Percentiles rank a stretch among this genome's conserved stretches.
Evolutionary conservation across 169 alveolate species (phyloP).

Genomic region (Eimeria maxima): DNA sequence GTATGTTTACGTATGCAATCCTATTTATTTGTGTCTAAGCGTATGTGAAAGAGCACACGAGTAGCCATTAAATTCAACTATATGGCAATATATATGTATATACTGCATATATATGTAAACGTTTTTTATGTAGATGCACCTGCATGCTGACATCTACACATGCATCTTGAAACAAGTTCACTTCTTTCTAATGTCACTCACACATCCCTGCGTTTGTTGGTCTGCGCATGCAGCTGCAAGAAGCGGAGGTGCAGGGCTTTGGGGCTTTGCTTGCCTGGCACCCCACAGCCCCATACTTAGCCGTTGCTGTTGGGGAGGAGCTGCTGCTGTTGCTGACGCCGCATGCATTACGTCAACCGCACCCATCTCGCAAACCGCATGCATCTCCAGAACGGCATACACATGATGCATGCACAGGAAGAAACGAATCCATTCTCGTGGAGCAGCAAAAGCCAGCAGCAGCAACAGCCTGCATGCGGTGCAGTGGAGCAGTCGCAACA

Average conservation of each 20-base stretch:
- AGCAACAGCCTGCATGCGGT: background rate
- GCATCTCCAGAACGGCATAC: background rate
- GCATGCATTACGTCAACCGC: background rate
- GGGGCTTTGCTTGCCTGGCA: constrained; percentile 23
- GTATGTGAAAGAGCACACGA: no score
- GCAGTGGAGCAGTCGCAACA: background rate
- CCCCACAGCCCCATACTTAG: constrained; percentile 16
- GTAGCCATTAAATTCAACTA: no score
- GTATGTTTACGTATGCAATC: background rate
- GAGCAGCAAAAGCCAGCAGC: background rate
- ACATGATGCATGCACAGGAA: background rate
- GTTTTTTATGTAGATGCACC: no score
- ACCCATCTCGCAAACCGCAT: background rate
- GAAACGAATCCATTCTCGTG: background rate
- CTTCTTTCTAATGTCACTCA: no score
- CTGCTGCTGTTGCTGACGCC: background rate
- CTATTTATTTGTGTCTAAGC: background rate
- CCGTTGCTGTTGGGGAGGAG: constrained; percentile 29
- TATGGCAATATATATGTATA: no score
- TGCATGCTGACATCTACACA: no score
- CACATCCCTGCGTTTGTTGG: background rate
- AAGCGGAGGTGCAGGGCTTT: background rate
- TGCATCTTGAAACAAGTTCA: no score
- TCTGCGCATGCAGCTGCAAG: background rate
- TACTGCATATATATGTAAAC: no score